Evolutionary conservation across 345 rosid genomes (phyloP).

Genomic region (Carallia pectinifolia): DNA sequence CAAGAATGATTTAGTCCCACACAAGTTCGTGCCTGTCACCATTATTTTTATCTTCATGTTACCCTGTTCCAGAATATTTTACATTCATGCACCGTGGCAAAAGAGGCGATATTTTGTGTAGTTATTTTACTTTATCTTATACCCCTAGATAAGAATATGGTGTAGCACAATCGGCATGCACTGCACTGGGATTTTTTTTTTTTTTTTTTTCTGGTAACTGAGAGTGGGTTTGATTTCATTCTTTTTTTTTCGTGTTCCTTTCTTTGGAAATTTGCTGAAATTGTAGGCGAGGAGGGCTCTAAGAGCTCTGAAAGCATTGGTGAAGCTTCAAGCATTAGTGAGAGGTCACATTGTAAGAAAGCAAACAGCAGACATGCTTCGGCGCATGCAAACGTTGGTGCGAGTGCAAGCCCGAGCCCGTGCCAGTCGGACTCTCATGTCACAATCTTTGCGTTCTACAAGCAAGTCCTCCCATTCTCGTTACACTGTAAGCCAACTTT

Average conservation of each 20-base stretch:
- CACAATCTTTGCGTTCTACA: slow-evolving; percentile 15
- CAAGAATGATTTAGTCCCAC: no score
- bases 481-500: slow-evolving; percentile 19
- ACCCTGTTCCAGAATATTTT: not conserved
- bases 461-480: slow-evolving; percentile 13
- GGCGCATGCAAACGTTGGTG: slow-evolving; percentile 37
- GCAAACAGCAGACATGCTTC: slow-evolving; percentile 35
- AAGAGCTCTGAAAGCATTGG: slow-evolving; percentile 33
- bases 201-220: no score
- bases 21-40: not conserved
- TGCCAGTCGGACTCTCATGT: slow-evolving; percentile 18
- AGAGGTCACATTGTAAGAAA: slow-evolving; percentile 38
- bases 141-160: not conserved
- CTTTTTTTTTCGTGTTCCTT: not conserved
- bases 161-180: no score
- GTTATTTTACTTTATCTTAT: not conserved
- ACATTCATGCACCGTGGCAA: not conserved
- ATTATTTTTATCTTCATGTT: not conserved
- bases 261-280: not conserved
- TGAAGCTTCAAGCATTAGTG: slow-evolving; percentile 37
- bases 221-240: no score
- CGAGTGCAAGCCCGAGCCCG: slow-evolving; percentile 33
- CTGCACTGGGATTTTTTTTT: no score
- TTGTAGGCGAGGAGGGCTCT: slow-evolving; percentile 36
- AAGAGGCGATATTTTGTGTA: not conserved